Evolutionary conservation across 2,329 filamentous ascomycete species (phyloP).

Genomic region (Cercospora nicotianae): DNA sequence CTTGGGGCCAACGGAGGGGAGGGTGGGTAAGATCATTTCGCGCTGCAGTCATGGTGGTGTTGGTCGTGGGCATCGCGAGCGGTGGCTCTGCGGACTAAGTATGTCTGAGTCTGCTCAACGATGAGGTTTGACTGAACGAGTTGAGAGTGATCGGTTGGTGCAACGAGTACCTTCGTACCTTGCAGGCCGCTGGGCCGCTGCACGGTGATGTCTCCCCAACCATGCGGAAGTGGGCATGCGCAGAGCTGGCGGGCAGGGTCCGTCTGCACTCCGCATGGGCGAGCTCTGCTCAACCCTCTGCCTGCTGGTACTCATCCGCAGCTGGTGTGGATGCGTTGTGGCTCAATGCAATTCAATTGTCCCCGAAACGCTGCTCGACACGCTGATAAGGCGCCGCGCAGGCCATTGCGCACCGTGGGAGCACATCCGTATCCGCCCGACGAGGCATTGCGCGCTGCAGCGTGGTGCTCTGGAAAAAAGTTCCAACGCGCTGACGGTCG

Average conservation of each 20-base stretch:
- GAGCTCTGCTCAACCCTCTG: conserved; percentile 21
- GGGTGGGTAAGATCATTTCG: not conserved
- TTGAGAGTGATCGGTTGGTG: conserved; percentile 17
- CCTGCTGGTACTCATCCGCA: conserved; percentile 26
- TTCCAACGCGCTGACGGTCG: conserved; percentile 16
- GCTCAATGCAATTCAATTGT: conserved; percentile 15
- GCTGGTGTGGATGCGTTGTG: conserved; percentile 15
- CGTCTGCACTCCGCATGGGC: conserved; percentile 24
- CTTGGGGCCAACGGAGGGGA: not conserved
- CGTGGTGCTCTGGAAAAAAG: not conserved
- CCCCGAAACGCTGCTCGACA: conserved; percentile 8
- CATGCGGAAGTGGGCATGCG: conserved; percentile 12
- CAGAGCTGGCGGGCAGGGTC: conserved; percentile 15
- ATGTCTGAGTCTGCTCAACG: not conserved
- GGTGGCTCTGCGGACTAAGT: not conserved
- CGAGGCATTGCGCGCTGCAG: not conserved
- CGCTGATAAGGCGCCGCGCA: conserved; percentile 1
- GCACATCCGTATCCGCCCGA: conserved; percentile 18
- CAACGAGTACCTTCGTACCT: conserved; percentile 9
- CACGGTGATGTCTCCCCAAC: conserved; percentile 25
- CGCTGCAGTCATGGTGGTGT: not conserved
- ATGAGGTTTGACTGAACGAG: not conserved
- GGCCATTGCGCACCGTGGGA: not conserved
- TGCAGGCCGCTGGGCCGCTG: conserved; percentile 16
- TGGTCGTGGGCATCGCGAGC: conserved; percentile 4